Evolutionary conservation across 2,329 filamentous ascomycete genomes (phyloP).

Genomic region (Parastagonospora nodorum): DNA sequence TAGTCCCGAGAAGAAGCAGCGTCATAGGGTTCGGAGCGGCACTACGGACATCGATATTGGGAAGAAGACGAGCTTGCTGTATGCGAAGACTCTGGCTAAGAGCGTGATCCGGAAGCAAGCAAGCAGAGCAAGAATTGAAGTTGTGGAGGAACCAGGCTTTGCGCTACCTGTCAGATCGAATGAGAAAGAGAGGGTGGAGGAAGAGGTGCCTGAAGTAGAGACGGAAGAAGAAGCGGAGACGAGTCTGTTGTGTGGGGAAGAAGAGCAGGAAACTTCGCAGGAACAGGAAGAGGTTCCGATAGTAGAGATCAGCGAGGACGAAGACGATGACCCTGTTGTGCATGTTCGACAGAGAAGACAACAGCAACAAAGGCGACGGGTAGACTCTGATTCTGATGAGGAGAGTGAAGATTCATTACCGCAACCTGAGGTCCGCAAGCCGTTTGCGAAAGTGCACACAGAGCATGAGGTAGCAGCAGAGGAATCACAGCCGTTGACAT

Average conservation of each 20-base stretch:
- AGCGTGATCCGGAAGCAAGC: conserved; percentile 29
- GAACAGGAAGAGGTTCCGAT: conserved; percentile 2
- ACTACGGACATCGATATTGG: conserved; percentile 21
- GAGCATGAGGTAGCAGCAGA: background rate
- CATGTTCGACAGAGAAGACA: conserved; percentile 19
- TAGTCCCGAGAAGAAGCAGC: conserved; percentile 32
- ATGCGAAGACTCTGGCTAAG: conserved; percentile 36
- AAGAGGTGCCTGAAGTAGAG: conserved; percentile 14
- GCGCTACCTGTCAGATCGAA: conserved; percentile 12
- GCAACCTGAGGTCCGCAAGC: background rate
- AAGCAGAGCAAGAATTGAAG: conserved; percentile 18
- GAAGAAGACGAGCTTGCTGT: conserved; percentile 23
- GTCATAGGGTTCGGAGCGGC: conserved; percentile 17
- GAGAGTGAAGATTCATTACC: conserved; percentile 10
- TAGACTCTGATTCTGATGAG: conserved; percentile 32
- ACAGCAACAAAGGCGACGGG: conserved; percentile 15
- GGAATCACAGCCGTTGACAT: conserved; percentile 9
- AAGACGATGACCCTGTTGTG: conserved; percentile 39
- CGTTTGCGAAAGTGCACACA: background rate
- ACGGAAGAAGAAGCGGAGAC: conserved; percentile 32
- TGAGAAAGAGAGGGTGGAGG: conserved; percentile 5
- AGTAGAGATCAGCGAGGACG: conserved; percentile 17
- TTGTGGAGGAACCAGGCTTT: conserved; percentile 14
- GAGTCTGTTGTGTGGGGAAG: conserved; percentile 38
- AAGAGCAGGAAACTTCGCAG: conserved; percentile 9